Conservation (phyloP, 257 asterid species). For the Solanum pinnatisectum region DNA sequence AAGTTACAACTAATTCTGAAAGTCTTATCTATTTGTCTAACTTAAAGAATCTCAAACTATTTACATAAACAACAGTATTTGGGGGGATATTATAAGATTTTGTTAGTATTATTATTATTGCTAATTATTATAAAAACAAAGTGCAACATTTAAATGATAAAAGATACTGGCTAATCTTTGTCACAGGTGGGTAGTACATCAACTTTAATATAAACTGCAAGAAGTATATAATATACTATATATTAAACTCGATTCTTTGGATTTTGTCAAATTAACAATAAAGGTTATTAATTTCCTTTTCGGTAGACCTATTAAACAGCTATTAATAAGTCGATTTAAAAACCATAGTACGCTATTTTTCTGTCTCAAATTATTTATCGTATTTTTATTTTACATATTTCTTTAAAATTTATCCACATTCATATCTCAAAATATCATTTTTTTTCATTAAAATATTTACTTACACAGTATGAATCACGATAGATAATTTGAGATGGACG, state of each 20-base stretch:
- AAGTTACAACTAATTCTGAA: neutral
- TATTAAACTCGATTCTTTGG: neutral
- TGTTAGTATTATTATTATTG: neutral
- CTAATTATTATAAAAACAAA: neutral
- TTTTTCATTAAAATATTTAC: too few relatives aligned
- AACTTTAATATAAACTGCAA: neutral
- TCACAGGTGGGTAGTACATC: neutral
- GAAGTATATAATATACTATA: neutral
- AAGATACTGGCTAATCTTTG: neutral
- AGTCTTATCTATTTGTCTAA: neutral
- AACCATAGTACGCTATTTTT: rapidly evolving
- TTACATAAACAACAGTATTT: neutral
- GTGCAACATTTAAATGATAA: neutral
- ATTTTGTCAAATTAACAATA: neutral
- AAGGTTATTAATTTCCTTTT: neutral
- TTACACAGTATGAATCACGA: neutral
- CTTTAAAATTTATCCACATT: too few relatives aligned
- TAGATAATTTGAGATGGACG: neutral
- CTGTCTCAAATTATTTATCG: neutral
- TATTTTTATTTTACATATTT: neutral
- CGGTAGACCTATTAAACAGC: neutral
- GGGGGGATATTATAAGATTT: neutral
- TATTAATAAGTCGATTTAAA: neutral
- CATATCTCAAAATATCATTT: too few relatives aligned
- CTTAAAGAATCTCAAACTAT: neutral